Conservation (phyloP, 2,329 filamentous ascomycete species). For the Aspergillus sp. region DNA sequence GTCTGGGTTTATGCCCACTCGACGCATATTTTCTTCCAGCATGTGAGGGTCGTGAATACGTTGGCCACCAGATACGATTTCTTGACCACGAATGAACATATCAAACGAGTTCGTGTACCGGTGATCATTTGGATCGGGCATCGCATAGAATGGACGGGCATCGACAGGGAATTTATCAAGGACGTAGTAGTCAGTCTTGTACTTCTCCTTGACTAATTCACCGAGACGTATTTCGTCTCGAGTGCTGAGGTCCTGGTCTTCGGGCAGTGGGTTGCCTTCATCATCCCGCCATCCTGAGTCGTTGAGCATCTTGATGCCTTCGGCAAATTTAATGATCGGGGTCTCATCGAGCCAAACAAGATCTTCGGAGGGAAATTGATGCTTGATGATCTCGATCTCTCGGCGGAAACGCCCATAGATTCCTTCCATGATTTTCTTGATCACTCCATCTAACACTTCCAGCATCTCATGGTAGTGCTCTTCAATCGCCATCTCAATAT, state of each 20-base stretch:
- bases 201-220: slow-evolving; percentile 80
- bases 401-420: slow-evolving; percentile 67
- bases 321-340: slow-evolving; percentile 74
- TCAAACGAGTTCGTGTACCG: slow-evolving; percentile 88
- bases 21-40: slow-evolving; percentile 74
- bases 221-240: slow-evolving; percentile 85
- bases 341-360: slow-evolving; percentile 86
- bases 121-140: slow-evolving; percentile 72
- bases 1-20: slow-evolving; percentile 72
- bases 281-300: slow-evolving; percentile 75
- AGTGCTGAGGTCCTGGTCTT: slow-evolving; percentile 78
- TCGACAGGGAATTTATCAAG: slow-evolving; percentile 87
- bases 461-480: slow-evolving; percentile 89
- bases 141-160: slow-evolving; percentile 87
- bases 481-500: slow-evolving; percentile 89
- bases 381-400: slow-evolving; percentile 77
- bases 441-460: slow-evolving; percentile 71
- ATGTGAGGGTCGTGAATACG: slow-evolving; percentile 80
- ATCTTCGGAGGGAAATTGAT: slow-evolving; percentile 82
- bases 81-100: slow-evolving; percentile 89
- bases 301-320: slow-evolving; percentile 78
- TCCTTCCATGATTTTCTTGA: slow-evolving; percentile 76
- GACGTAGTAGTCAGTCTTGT: slow-evolving; percentile 86
- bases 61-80: slow-evolving; percentile 88
- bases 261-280: slow-evolving; percentile 67